Conservation (phyloP, 441 rosid species). For the Arabidopsis lyrata region DNA sequence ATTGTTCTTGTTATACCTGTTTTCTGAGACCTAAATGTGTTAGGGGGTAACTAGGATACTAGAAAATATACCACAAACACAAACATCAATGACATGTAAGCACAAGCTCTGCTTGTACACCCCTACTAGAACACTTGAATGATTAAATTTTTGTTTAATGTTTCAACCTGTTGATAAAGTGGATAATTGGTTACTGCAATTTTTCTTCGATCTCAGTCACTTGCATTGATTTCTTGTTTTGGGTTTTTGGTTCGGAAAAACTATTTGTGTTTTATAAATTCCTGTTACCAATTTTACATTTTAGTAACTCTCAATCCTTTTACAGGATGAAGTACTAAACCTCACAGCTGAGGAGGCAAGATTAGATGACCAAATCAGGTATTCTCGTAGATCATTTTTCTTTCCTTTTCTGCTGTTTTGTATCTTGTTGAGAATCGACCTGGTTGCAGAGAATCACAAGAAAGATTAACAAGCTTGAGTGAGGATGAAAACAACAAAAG, state of each 20-base stretch:
- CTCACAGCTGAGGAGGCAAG: slow-evolving; percentile 70
- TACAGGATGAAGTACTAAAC: slow-evolving; percentile 81
- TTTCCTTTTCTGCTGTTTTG: slow-evolving; percentile 29
- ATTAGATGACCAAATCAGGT: slow-evolving; percentile 90
- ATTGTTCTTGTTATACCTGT: slow-evolving; percentile 11
- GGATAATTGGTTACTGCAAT: neutral
- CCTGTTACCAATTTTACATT: neutral
- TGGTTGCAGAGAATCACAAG: slow-evolving; percentile 86
- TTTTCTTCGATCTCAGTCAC: slow-evolving; percentile 1
- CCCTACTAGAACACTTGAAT: neutral
- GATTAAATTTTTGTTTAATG: neutral
- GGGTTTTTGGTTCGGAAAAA: neutral
- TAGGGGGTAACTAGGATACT: slow-evolving; percentile 3
- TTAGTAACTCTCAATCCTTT: slow-evolving; percentile 15
- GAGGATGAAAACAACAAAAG: slow-evolving; percentile 90
- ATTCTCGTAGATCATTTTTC: slow-evolving; percentile 26
- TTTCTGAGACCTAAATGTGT: slow-evolving; percentile 3
- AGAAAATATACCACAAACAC: slow-evolving; percentile 17
- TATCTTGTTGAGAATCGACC: slow-evolving; percentile 46
- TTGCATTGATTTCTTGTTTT: slow-evolving; percentile 10
- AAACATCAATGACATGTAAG: neutral
- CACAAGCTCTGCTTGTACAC: slow-evolving; percentile 10
- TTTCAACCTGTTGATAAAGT: neutral
- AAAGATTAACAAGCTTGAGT: slow-evolving; percentile 81
- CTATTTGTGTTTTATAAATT: neutral